phyloP scores from a whole-genome alignment of 2,329 filamentous ascomycete species.

The Cordyceps cateniannulata region DNA sequence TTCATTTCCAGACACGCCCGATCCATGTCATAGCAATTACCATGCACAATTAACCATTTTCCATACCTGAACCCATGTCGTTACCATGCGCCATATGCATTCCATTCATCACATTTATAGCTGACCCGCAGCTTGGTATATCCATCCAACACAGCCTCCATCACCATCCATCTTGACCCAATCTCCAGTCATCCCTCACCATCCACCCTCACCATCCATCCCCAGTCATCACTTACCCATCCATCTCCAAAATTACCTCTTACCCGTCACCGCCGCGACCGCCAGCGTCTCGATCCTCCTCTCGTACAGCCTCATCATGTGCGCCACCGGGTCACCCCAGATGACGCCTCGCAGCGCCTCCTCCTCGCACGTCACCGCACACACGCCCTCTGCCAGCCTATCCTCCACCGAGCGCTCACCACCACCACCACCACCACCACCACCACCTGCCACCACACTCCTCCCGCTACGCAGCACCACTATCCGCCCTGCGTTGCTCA shows the following conservation, averaged over 20 bases:
- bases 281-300: constrained; percentile 65
- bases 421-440: constrained; percentile 26
- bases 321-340: constrained; percentile 76
- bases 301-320: constrained; percentile 74
- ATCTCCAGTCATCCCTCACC: too few species aligned
- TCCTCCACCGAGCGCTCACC: constrained; percentile 41
- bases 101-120: neutral
- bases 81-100: neutral
- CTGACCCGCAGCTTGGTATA: neutral
- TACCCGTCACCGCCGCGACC: constrained; percentile 42
- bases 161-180: too few species aligned
- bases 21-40: too few species aligned
- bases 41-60: too few species aligned
- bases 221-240: neutral
- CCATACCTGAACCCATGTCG: too few species aligned
- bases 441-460: constrained; percentile 18
- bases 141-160: neutral
- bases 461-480: constrained; percentile 60
- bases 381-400: constrained; percentile 51
- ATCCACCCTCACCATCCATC: neutral
- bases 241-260: neutral
- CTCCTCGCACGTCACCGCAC: constrained; percentile 63
- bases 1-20: neutral
- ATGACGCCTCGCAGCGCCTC: constrained; percentile 62
- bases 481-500: constrained; percentile 65